Conservation (phyloP, 768 basidiomycete species). For the Scleroderma citrinum region DNA sequence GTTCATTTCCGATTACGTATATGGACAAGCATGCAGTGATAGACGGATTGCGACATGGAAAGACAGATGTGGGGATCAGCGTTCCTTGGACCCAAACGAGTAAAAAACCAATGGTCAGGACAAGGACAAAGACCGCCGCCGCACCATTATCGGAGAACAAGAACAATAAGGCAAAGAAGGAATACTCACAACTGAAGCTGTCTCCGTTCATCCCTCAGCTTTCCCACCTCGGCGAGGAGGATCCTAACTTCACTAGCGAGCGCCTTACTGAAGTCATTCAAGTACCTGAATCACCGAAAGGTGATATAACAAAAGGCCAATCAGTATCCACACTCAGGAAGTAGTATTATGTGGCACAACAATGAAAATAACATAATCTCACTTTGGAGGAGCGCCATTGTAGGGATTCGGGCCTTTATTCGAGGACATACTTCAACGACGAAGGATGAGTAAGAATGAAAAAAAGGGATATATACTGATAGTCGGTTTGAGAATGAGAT, state of each 20-base stretch:
- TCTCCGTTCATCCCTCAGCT: slow-evolving; percentile 53
- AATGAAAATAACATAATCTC: slow-evolving; percentile 10
- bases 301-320: not conserved
- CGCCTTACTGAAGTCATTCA: slow-evolving; percentile 59
- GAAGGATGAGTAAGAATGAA: not conserved
- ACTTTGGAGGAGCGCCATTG: slow-evolving; percentile 31
- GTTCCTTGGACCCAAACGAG: not conserved
- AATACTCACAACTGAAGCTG: slow-evolving; percentile 48
- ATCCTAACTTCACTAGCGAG: slow-evolving; percentile 58
- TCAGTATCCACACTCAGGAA: not conserved
- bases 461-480: not conserved
- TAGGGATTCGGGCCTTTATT: slow-evolving; percentile 27
- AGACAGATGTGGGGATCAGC: not conserved
- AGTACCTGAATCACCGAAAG: slow-evolving; percentile 32
- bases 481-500: not conserved
- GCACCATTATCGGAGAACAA: not conserved
- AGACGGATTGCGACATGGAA: not conserved
- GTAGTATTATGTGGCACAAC: not conserved
- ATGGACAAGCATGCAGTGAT: not conserved
- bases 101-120: not conserved
- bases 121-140: not conserved
- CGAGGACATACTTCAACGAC: slow-evolving; percentile 23
- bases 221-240: slow-evolving; percentile 53
- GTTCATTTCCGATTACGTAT: not conserved
- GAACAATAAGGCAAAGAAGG: not conserved